A percentile compares a stretch with the other conserved stretches of the same genome.
These are phyloP conservation scores for Arthrobotrys sinensis DNA, from an alignment of 2,329 filamentous ascomycete species.

Conservation along the genomic window DNA sequence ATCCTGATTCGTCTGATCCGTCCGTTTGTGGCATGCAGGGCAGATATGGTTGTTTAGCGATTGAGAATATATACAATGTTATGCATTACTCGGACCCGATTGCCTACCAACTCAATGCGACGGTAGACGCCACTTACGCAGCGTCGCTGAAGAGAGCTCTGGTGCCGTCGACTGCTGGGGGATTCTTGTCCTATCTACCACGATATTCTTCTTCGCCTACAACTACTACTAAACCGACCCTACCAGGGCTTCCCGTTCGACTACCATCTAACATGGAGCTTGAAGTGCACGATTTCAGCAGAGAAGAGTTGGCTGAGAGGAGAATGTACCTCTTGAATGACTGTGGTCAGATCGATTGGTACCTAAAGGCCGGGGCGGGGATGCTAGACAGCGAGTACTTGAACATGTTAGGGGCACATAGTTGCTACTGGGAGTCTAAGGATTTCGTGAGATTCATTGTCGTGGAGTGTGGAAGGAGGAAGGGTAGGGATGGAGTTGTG, in stretches of 20 bases:
- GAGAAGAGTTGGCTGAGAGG: conserved; percentile 92
- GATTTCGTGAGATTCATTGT: conserved; percentile 95
- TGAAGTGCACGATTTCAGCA: conserved; percentile 93
- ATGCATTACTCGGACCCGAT: conserved; percentile 83
- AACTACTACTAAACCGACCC: conserved; percentile 64
- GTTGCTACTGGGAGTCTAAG: conserved; percentile 88
- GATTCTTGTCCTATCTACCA: conserved; percentile 71
- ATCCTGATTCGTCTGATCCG: conserved; percentile 70
- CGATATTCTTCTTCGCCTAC: conserved; percentile 63
- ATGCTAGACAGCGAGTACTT: conserved; percentile 95
- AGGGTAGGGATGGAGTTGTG: conserved; percentile 52
- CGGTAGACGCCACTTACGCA: conserved; percentile 86
- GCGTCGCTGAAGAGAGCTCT: conserved; percentile 81
- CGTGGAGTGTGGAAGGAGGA: conserved; percentile 79
- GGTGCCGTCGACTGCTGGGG: conserved; percentile 80
- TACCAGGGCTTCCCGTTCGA: conserved; percentile 65
- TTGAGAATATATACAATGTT: conserved; percentile 97
- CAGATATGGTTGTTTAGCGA: conserved; percentile 88
- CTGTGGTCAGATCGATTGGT: conserved; percentile 96
- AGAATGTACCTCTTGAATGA: conserved; percentile 91
- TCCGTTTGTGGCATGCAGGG: conserved; percentile 82
- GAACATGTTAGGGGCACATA: conserved; percentile 96
- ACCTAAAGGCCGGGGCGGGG: conserved; percentile 84
- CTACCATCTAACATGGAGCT: conserved; percentile 83
- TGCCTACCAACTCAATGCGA: conserved; percentile 90